Percentiles rank a stretch among this genome's conserved stretches.
Evolutionary conservation across 2,329 filamentous ascomycete species (phyloP).

Genomic region (Ceratocystis variospora): DNA sequence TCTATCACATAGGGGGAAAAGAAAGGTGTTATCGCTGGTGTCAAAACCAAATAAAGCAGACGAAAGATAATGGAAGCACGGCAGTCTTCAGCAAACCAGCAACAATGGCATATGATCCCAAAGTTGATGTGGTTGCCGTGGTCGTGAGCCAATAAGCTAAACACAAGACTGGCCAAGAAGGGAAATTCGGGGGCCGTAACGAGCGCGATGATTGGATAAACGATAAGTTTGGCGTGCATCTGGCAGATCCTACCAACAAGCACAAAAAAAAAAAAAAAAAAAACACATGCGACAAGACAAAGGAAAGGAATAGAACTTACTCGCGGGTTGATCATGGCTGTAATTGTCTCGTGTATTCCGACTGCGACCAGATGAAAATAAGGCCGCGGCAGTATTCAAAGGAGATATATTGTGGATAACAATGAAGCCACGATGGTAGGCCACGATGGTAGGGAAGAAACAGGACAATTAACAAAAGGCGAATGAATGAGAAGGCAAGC

Average conservation of each 20-base stretch:
- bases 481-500: background rate
- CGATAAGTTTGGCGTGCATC: conserved; percentile 10
- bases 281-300: background rate
- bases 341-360: background rate
- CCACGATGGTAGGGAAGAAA: background rate
- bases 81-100: background rate
- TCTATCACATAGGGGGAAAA: background rate
- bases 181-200: conserved; percentile 16
- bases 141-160: conserved; percentile 1
- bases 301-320: conserved; percentile 3
- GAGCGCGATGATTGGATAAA: conserved; percentile 12
- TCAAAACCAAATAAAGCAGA: background rate
- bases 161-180: conserved; percentile 12
- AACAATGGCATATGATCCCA: background rate
- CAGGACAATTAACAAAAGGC: background rate
- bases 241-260: conserved; percentile 7
- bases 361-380: background rate
- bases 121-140: background rate
- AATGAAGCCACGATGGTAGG: background rate
- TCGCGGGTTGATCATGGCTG: conserved; percentile 12
- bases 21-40: background rate
- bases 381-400: background rate
- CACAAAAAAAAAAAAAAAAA: background rate
- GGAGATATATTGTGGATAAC: background rate
- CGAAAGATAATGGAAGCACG: background rate